A percentile compares a stretch with the other conserved stretches of the same genome.
phyloP scores from a whole-genome alignment of 1,284 basidiomycete species.

The Thecaphora thlaspeos region DNA sequence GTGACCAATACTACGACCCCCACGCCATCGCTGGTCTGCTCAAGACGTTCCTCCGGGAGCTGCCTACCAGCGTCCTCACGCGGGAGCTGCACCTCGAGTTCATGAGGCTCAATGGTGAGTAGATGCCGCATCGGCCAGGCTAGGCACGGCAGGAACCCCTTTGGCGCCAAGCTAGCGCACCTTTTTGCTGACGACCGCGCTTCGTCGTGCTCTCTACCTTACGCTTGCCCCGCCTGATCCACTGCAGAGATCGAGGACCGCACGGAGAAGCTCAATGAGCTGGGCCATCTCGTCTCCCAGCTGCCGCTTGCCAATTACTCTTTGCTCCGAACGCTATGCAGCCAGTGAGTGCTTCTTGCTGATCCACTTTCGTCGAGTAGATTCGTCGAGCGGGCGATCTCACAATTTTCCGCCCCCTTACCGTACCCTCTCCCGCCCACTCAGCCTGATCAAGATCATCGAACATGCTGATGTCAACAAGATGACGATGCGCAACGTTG shows the following conservation, averaged over 20 bases:
- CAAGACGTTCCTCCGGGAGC: slow-evolving; percentile 51
- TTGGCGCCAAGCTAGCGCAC: too few species aligned
- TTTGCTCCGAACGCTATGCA: slow-evolving; percentile 83
- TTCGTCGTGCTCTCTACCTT: background rate
- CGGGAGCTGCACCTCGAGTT: slow-evolving; percentile 50
- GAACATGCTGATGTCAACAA: slow-evolving; percentile 87
- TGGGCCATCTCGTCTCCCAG: slow-evolving; percentile 78
- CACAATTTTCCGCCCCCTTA: too few species aligned
- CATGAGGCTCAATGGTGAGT: slow-evolving; percentile 38
- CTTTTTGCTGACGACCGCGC: too few species aligned
- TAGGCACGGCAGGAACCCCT: background rate
- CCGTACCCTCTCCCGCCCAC: too few species aligned
- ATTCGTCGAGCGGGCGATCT: too few species aligned
- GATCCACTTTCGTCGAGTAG: background rate
- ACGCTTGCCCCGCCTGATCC: background rate
- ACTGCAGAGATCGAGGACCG: slow-evolving; percentile 77
- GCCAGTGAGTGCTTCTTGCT: slow-evolving; percentile 68
- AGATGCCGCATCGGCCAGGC: background rate
- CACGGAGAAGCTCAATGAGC: slow-evolving; percentile 80
- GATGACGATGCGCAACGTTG: slow-evolving; percentile 98
- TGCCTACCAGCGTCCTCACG: slow-evolving; percentile 51
- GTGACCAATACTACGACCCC: slow-evolving; percentile 43
- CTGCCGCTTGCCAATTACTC: slow-evolving; percentile 91
- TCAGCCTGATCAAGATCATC: slow-evolving; percentile 79
- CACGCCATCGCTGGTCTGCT: slow-evolving; percentile 54